Conservation (phyloP, 1,284 basidiomycete species). For the Farysia itapuensis region DNA sequence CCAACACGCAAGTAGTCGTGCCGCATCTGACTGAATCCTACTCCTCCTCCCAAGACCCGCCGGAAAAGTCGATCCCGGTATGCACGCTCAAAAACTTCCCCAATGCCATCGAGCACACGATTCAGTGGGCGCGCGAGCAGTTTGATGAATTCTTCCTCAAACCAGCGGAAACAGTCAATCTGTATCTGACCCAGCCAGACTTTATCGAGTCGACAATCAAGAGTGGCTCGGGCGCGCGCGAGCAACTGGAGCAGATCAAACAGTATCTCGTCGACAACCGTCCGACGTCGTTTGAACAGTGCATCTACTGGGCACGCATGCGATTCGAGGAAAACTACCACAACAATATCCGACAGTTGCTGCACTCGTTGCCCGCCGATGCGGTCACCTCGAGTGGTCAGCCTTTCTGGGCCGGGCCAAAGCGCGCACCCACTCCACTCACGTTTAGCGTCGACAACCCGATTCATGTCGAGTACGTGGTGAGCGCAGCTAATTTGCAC, state of each 20-base stretch:
- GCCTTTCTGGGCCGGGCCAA: slow-evolving; percentile 77
- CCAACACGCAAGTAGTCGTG: slow-evolving; percentile 94
- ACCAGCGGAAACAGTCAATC: slow-evolving; percentile 90
- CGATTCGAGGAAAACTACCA: slow-evolving; percentile 95
- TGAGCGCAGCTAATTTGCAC: slow-evolving; percentile 92
- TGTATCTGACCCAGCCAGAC: slow-evolving; percentile 94
- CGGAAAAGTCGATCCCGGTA: slow-evolving; percentile 95
- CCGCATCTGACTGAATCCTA: slow-evolving; percentile 97
- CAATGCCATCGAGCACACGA: slow-evolving; percentile 98
- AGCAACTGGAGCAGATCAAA: slow-evolving; percentile 83
- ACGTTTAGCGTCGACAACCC: slow-evolving; percentile 74
- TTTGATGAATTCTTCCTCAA: slow-evolving; percentile 94
- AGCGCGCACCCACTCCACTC: slow-evolving; percentile 93
- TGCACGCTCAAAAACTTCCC: slow-evolving; percentile 99
- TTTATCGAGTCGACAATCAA: slow-evolving; percentile 86
- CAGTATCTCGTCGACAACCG: slow-evolving; percentile 88
- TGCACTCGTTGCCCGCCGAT: slow-evolving; percentile 94
- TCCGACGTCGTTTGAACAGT: slow-evolving; percentile 94
- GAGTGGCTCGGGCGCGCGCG: slow-evolving; percentile 63
- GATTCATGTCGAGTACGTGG: slow-evolving; percentile 84
- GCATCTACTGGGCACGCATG: slow-evolving; percentile 92
- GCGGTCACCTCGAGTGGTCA: slow-evolving; percentile 83
- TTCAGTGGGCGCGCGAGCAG: slow-evolving; percentile 86
- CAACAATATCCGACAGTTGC: slow-evolving; percentile 88
- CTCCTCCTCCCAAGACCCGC: slow-evolving; percentile 96